Evolutionary conservation across 2,329 filamentous ascomycete genomes (phyloP).

Genomic region (Pseudogymnoascus sp.): DNA sequence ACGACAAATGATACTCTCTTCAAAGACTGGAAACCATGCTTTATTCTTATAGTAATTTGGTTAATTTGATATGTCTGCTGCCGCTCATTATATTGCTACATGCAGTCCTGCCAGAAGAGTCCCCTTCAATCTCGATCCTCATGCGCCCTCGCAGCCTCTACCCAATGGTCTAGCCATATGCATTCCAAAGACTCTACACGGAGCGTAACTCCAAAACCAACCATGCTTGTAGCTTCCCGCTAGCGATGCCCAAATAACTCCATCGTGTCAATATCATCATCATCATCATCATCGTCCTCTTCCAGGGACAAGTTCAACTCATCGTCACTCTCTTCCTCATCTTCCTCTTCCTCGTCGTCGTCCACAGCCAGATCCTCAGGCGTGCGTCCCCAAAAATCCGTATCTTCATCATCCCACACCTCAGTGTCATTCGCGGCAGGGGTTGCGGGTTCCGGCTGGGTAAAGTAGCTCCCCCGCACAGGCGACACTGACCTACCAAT

Average conservation of each 20-base stretch:
- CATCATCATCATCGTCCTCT: conserved; percentile 34
- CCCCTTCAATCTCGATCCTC: not conserved
- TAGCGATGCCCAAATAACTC: conserved; percentile 47
- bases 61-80: not conserved
- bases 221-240: not conserved
- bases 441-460: conserved; percentile 29
- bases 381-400: conserved; percentile 42
- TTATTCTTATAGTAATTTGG: not conserved
- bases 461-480: not conserved
- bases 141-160: not conserved
- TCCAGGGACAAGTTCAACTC: conserved; percentile 34
- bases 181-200: not conserved
- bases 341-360: conserved; percentile 15
- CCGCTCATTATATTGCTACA: conserved; percentile 7
- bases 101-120: not conserved
- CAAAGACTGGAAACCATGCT: not conserved
- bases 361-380: conserved; percentile 29
- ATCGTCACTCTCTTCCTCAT: conserved; percentile 24
- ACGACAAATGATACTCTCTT: not conserved
- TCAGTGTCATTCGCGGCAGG: conserved; percentile 42
- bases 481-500: conserved; percentile 30
- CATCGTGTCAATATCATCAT: conserved; percentile 40
- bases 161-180: not conserved
- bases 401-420: conserved; percentile 38
- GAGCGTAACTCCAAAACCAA: not conserved